These are phyloP conservation scores for Hansenula sp. DNA, from an alignment of 1,139 yeast genomes.

Conservation along the genomic window DNA sequence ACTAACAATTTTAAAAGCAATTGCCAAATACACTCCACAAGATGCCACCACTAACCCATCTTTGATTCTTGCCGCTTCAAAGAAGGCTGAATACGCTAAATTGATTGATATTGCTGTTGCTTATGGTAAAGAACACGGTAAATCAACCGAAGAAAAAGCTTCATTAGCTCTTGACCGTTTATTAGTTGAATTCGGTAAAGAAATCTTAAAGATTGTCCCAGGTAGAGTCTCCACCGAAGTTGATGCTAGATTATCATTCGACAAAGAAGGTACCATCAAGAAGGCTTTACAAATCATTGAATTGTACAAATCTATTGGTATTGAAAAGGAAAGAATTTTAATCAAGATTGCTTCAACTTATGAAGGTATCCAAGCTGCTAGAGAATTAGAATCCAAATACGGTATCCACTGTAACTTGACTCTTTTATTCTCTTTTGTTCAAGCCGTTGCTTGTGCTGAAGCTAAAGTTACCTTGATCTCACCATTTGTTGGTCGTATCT, in stretches of 20 bases:
- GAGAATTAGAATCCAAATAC: slow-evolving; percentile 86
- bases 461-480: slow-evolving; percentile 94
- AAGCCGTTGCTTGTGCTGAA: slow-evolving; percentile 99
- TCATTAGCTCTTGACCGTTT: slow-evolving; percentile 83
- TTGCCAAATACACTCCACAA: slow-evolving; percentile 97
- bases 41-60: slow-evolving; percentile 99
- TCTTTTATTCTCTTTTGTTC: slow-evolving; percentile 87
- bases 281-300: slow-evolving; percentile 88
- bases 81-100: slow-evolving; percentile 83
- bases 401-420: slow-evolving; percentile 95
- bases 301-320: slow-evolving; percentile 79
- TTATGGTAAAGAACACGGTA: slow-evolving; percentile 57
- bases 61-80: slow-evolving; percentile 91
- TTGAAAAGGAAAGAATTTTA: slow-evolving; percentile 81
- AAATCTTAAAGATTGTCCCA: slow-evolving; percentile 91
- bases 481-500: slow-evolving; percentile 98
- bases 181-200: slow-evolving; percentile 93
- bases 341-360: slow-evolving; percentile 97
- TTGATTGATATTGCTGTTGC: slow-evolving; percentile 89
- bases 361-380: slow-evolving; percentile 99
- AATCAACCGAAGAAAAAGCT: slow-evolving; percentile 57
- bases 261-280: slow-evolving; percentile 87
- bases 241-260: slow-evolving; percentile 95
- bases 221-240: slow-evolving; percentile 99
- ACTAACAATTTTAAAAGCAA: slow-evolving; percentile 34